Percentiles rank a stretch among this genome's conserved stretches.
These are phyloP conservation scores for Populus hybrid DNA, from an alignment of 441 rosid species.

Conservation along the genomic window DNA sequence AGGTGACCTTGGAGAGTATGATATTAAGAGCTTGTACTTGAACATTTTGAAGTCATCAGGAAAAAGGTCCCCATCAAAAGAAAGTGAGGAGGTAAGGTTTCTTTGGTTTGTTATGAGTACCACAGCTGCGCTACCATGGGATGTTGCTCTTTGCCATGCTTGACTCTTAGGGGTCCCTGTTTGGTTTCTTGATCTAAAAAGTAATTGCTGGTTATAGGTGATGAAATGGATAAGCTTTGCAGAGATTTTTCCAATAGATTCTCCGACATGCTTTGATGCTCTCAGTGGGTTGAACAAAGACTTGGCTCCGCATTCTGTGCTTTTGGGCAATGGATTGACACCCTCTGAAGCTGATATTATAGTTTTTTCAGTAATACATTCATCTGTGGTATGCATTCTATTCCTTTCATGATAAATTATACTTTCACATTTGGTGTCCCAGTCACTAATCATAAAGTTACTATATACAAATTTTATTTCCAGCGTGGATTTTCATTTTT, in stretches of 20 bases:
- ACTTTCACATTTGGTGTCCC: not conserved
- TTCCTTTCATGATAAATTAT: conserved; percentile 3
- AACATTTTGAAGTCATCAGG: conserved; percentile 50
- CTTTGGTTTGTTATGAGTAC: not conserved
- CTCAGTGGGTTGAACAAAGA: conserved; percentile 56
- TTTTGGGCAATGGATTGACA: conserved; percentile 65
- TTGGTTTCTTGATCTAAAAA: not conserved
- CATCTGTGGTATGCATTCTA: conserved; percentile 54
- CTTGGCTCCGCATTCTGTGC: conserved; percentile 59
- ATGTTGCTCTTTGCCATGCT: not conserved
- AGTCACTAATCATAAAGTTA: not conserved
- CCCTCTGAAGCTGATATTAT: conserved; percentile 74
- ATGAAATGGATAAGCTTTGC: conserved; percentile 73
- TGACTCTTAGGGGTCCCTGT: no score
- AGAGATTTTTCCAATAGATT: conserved; percentile 50
- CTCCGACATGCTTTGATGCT: conserved; percentile 40
- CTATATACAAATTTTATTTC: not conserved
- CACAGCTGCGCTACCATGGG: not conserved
- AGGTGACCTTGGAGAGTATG: conserved; percentile 32
- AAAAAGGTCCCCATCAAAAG: conserved; percentile 26
- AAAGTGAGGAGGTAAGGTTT: conserved; percentile 50
- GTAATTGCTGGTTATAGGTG: conserved; percentile 41
- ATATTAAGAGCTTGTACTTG: conserved; percentile 47
- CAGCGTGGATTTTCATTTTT: not conserved
- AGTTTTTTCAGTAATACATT: conserved; percentile 63